Conservation (phyloP, 371 early-diverging fungal species). For the Zychaea mexicana region DNA sequence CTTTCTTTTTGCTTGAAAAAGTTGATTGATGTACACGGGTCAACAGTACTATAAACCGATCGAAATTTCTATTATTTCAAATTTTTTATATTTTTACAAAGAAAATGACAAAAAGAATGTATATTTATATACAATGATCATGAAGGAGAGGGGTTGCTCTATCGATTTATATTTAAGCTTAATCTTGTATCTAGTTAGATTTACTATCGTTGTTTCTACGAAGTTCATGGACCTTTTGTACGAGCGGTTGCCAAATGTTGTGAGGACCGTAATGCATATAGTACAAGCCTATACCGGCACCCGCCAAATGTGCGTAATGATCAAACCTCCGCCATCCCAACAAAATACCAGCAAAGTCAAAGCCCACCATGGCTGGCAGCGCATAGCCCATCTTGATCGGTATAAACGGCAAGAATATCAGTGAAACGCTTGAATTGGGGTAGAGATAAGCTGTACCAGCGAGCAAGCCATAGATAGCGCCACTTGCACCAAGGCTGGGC, state of each 20-base stretch:
- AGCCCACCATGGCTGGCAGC: constrained; percentile 45
- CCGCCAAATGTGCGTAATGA: constrained; percentile 74
- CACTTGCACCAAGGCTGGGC: constrained; percentile 79
- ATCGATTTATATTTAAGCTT: too few species aligned
- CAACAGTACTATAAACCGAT: constrained; percentile 34
- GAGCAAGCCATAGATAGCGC: constrained; percentile 74
- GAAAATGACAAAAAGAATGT: constrained; percentile 12
- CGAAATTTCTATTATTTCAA: constrained; percentile 19
- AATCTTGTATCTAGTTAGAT: background rate
- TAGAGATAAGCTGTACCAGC: constrained; percentile 57
- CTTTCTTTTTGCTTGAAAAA: constrained; percentile 1
- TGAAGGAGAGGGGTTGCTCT: background rate
- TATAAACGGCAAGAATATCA: constrained; percentile 77
- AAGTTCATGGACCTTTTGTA: constrained; percentile 29
- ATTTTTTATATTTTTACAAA: background rate
- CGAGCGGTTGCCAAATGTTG: constrained; percentile 52
- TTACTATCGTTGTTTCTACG: background rate
- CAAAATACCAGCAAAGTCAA: constrained; percentile 66
- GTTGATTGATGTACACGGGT: constrained; percentile 15
- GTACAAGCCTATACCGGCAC: constrained; percentile 54
- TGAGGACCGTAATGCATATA: constrained; percentile 55
- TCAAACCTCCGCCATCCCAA: constrained; percentile 66
- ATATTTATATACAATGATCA: background rate
- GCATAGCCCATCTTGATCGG: constrained; percentile 63
- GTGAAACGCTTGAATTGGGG: constrained; percentile 63